Percentiles rank a stretch among this genome's conserved stretches.
Conservation (phyloP, 140 eudicot species). For the Ambrosia hybrid region DNA sequence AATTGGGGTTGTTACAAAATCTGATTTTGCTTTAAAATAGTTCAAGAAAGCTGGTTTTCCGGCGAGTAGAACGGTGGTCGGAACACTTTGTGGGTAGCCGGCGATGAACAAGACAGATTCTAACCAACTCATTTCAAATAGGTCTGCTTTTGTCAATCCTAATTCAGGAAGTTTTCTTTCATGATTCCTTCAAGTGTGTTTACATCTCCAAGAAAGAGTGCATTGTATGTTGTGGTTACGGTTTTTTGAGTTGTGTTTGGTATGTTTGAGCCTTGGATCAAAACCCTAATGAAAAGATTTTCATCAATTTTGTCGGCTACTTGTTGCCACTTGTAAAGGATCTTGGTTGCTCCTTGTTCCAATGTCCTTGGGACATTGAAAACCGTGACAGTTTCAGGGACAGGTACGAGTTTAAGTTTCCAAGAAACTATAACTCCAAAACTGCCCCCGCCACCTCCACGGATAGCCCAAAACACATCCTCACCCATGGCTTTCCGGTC, state of each 20-base stretch:
- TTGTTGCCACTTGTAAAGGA: conserved; percentile 44
- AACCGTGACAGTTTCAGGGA: conserved; percentile 44
- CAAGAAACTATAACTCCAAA: conserved; percentile 46
- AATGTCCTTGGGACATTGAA: conserved; percentile 29
- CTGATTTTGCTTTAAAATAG: conserved; percentile 58
- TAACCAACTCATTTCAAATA: conserved; percentile 52
- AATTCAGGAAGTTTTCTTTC: conserved; percentile 38
- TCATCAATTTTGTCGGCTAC: conserved; percentile 39
- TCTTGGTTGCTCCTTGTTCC: conserved; percentile 39
- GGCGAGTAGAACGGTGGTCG: conserved; percentile 40
- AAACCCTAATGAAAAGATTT: conserved; percentile 44
- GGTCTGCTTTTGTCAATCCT: conserved; percentile 37
- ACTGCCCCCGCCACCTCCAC: conserved; percentile 56
- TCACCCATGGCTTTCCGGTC: conserved; percentile 53
- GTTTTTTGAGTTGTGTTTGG: conserved; percentile 36
- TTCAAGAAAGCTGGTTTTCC: conserved; percentile 45
- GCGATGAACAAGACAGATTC: conserved; percentile 48
- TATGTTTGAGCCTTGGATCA: conserved; percentile 14
- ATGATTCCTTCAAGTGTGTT: conserved; percentile 28
- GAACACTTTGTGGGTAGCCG: conserved; percentile 38
- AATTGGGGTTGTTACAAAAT: conserved; percentile 43
- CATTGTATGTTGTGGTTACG: conserved; percentile 30
- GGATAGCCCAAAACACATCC: conserved; percentile 54
- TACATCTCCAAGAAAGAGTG: conserved; percentile 36
- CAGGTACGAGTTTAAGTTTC: conserved; percentile 44